A percentile compares a stretch with the other conserved stretches of the same genome.
These are phyloP conservation scores for Physcomitrellopsis africana DNA, from an alignment of 225 moss, liverwort and hornwort genomes.

Conservation along the genomic window DNA sequence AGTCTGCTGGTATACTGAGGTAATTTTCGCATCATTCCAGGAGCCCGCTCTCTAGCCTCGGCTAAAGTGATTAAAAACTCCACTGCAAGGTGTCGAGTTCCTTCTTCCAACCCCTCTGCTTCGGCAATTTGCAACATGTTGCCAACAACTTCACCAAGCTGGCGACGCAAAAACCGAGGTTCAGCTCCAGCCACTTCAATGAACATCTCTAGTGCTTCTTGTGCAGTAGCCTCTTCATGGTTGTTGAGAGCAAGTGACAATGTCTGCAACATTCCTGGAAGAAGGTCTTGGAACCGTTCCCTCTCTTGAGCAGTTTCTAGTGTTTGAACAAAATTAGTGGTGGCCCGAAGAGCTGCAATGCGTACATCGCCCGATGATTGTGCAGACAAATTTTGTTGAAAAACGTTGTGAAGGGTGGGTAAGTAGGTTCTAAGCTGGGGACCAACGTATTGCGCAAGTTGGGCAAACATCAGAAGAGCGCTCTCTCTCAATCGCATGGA, in stretches of 20 bases:
- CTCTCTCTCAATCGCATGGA: conserved; percentile 93
- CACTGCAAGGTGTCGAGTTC: conserved; percentile 90
- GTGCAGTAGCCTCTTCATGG: conserved; percentile 89
- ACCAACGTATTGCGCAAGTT: conserved; percentile 95
- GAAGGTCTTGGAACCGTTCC: conserved; percentile 93
- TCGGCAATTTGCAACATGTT: conserved; percentile 98
- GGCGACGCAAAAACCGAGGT: conserved; percentile 91
- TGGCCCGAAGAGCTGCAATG: conserved; percentile 92
- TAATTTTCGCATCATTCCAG: conserved; percentile 98
- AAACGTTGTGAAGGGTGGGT: conserved; percentile 84
- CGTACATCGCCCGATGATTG: conserved; percentile 92
- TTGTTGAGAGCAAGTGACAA: conserved; percentile 89
- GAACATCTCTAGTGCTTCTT: conserved; percentile 97
- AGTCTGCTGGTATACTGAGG: conserved; percentile 83
- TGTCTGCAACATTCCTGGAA: conserved; percentile 97
- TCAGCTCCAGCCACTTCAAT: conserved; percentile 97
- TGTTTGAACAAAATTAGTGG: conserved; percentile 94
- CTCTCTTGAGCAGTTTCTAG: conserved; percentile 89
- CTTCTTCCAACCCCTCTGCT: conserved; percentile 89
- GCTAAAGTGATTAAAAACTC: conserved; percentile 95
- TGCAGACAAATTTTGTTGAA: conserved; percentile 84
- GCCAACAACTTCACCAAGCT: conserved; percentile 88
- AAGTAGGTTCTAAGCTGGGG: conserved; percentile 93
- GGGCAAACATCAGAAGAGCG: conserved; percentile 93
- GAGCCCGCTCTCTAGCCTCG: conserved; percentile 92